A percentile compares a stretch with the other conserved stretches of the same genome.
Conservation (phyloP, 2,329 filamentous ascomycete species). For the Lasiodiplodia sp. region DNA sequence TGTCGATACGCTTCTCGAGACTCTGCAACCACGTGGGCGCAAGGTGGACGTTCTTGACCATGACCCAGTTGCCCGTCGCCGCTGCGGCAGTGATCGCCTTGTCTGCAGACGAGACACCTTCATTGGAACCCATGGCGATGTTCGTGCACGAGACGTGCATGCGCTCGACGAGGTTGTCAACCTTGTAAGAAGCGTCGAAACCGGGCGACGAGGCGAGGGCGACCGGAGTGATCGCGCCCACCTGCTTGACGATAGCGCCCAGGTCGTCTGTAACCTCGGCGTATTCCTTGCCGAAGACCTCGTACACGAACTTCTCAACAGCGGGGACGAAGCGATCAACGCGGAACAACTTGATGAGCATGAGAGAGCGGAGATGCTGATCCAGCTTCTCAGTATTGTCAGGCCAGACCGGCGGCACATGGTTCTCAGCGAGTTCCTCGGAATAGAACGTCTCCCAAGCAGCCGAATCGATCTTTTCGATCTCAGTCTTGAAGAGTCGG, state of each 20-base stretch:
- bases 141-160: conserved; percentile 86
- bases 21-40: conserved; percentile 96
- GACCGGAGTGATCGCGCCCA: conserved; percentile 83
- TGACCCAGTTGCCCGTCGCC: conserved; percentile 90
- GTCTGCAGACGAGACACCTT: conserved; percentile 89
- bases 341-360: conserved; percentile 93
- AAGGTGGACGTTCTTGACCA: conserved; percentile 98
- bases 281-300: conserved; percentile 83
- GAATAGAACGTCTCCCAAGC: conserved; percentile 84
- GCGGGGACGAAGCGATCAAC: conserved; percentile 94
- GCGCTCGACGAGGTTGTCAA: conserved; percentile 90
- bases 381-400: conserved; percentile 71
- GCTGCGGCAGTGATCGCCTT: conserved; percentile 94
- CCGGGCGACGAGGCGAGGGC: conserved; percentile 93
- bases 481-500: conserved; percentile 73
- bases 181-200: conserved; percentile 99
- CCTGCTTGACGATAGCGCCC: conserved; percentile 81
- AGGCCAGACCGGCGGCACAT: conserved; percentile 79
- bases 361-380: conserved; percentile 79
- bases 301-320: conserved; percentile 86
- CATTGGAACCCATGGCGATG: conserved; percentile 98
- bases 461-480: conserved; percentile 67
- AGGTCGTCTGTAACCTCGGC: conserved; percentile 88
- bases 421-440: conserved; percentile 86
- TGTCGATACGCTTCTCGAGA: conserved; percentile 94